A percentile compares a stretch with the other conserved stretches of the same genome.
These are phyloP conservation scores for Calonectria pteridis DNA, from an alignment of 2,329 filamentous ascomycete species.

Conservation along the genomic window DNA sequence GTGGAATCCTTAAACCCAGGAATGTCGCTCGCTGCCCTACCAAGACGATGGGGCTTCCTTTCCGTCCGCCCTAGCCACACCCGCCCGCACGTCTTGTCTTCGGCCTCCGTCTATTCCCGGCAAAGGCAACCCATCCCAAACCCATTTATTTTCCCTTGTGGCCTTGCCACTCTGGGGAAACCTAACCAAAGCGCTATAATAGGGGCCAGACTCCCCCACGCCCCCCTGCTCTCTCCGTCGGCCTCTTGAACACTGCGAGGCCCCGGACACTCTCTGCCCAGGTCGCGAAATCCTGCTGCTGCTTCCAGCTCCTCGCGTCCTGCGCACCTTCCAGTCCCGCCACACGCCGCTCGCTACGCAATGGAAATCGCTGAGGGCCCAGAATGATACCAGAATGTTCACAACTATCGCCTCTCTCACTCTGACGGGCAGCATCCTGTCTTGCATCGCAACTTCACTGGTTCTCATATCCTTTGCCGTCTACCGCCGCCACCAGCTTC, in stretches of 20 bases:
- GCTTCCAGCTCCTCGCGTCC: not conserved
- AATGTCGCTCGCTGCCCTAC: not conserved
- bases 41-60: not conserved
- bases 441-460: constrained; percentile 32
- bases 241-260: not conserved
- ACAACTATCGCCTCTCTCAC: constrained; percentile 38
- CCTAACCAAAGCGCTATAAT: not conserved
- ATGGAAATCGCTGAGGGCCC: not conserved
- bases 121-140: not conserved
- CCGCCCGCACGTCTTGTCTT: not conserved
- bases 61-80: not conserved
- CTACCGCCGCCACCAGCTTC: constrained; percentile 34
- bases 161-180: constrained; percentile 6
- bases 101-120: not conserved
- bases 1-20: not conserved
- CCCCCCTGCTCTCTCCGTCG: not conserved
- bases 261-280: not conserved
- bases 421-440: constrained; percentile 37
- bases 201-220: not conserved
- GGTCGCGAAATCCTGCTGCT: not conserved
- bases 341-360: not conserved
- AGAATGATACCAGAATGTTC: constrained; percentile 4
- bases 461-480: constrained; percentile 38
- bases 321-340: not conserved
- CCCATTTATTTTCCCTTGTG: no score